Evolutionary conservation across 2,329 filamentous ascomycete genomes (phyloP), one percentile per base, ranked within the genome.

Genomic region (Nemania sp.): DNA sequence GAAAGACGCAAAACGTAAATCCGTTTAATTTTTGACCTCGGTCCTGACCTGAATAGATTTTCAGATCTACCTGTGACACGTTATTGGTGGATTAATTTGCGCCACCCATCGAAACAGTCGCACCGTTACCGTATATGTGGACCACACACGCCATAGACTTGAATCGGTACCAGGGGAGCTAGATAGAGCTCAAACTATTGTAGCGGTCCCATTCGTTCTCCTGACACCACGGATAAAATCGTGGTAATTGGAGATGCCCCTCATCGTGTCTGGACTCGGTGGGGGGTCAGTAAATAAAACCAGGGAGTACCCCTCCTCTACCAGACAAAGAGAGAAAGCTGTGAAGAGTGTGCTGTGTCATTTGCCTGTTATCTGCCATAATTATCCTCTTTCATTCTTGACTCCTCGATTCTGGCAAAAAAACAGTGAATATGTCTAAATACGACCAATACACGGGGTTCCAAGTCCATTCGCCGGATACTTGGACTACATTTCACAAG

Each of bases 401-500:
- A 28, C 6, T 26, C 3, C 19, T 26, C 26, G 3, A 11, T 22
- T 26, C 24, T 4, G 17, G 28, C 22, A 17, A 43, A 26, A 43
- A 26, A 49, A 46, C 19, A 22, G 31, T 6, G 28, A 43, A 59
- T 55, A 81, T 81, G 79, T 72, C 79, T 40, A 79, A 82, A 64
- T 80, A 80, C 63, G 82, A 85, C 33, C 78, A 81, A 61, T 85
- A 84, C 70, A 77, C 75, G 52, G 81, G 82, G 60, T 86, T 85
- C 74, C 80, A 84, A 72, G 79, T 84, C 65, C 71, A 80, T 52
- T 75, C 75, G 49, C 71, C 78, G 20, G 78, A 78, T 45, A 77
- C 75, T 40, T 83, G 79, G 78, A 72, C 80, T 60, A 77, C 85
- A 54, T 84, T 86, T 66, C 77, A 86, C 66, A 88, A 90, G 75